Evolutionary conservation across 1,284 basidiomycete genomes (phyloP).

Genomic region (Kwoniella shivajii): DNA sequence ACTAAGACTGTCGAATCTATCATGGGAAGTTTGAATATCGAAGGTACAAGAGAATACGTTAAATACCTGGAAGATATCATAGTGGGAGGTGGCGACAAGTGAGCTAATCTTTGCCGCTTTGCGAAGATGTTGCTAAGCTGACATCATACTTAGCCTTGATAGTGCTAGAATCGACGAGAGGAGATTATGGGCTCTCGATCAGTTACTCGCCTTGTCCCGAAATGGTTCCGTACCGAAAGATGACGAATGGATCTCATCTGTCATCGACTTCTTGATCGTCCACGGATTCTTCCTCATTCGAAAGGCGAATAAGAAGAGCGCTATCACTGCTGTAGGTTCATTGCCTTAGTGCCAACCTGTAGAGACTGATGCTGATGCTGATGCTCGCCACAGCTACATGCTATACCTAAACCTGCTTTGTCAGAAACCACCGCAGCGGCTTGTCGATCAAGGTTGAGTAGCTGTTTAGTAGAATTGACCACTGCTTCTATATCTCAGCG

Average conservation of each 20-base stretch:
- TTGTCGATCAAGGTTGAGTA: constrained; percentile 71
- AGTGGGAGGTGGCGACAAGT: constrained; percentile 57
- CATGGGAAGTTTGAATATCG: constrained; percentile 70
- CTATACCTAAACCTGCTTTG: constrained; percentile 67
- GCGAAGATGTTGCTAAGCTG: constrained; percentile 5
- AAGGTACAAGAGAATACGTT: constrained; percentile 79
- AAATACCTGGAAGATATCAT: constrained; percentile 68
- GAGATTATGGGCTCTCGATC: constrained; percentile 82
- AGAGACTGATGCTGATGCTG: background rate
- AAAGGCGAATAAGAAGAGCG: constrained; percentile 72
- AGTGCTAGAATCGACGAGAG: constrained; percentile 44
- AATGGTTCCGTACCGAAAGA: constrained; percentile 79
- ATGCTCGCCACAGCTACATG: constrained; percentile 60
- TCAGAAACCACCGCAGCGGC: constrained; percentile 68
- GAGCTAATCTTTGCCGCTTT: constrained; percentile 3
- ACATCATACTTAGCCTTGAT: constrained; percentile 29
- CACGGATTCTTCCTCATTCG: constrained; percentile 76
- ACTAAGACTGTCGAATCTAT: constrained; percentile 92
- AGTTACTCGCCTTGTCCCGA: constrained; percentile 75
- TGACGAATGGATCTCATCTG: constrained; percentile 71
- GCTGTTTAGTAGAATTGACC: constrained; percentile 74
- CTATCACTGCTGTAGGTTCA: constrained; percentile 64
- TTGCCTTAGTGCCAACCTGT: background rate
- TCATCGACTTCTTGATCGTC: constrained; percentile 80
- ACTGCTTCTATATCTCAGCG: constrained; percentile 62